Base-by-base conservation (phyloP, 805 yeast genomes). In the Candida andamanensis region DNA sequence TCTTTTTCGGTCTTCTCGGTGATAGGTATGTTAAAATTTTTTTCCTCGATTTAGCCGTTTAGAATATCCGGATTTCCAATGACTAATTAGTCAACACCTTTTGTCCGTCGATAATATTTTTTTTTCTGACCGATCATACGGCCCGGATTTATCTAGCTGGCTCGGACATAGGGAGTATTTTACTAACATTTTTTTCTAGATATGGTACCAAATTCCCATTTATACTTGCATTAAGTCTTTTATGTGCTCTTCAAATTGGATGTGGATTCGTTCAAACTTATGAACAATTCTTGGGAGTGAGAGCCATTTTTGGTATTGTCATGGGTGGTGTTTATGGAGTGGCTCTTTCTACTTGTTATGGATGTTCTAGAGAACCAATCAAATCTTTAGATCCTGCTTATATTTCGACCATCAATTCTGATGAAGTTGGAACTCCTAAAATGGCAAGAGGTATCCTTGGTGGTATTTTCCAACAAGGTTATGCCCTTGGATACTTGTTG, bases 401-500 rank as follows among this genome's bases (percentile, higher is more conserved):
- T 20, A 18, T 33, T 12, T 33, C 37, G 9, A 33, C 37, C 10
- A 33, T 33, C 20, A 33, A 33, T 17, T 30, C 26, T 12, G 37
- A 28, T 17, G 37, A 33, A 3, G 30, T 33, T 4, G 37, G 37
- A 11, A 20, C 29, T 21, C 78, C 80, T 9, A 46, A 51, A 17
- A 63, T 54, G 21, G 73, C 80, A 20, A 62, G 74, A 55, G 80
- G 84, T 28, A 63, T 78, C 36, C 55, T 79, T 29, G 71, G 79
- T 21, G 85, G 85, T 29, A 54, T 83, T 25, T 74, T 85, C 50
- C 95, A 85, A 56, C 82, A 84, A 52, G 95, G 95, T 39, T 85
- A 80, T 44, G 80, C 83, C 1, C 68, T 80, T 29, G 87, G 87
- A 15, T 79, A 78, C 45, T 56, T 80, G 16, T 49, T 79, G 37